A percentile compares a stretch with the other conserved stretches of the same genome.
These are phyloP conservation scores for Sequoia sempervirens DNA, from an alignment of 75 land plant genomes.

Conservation along the genomic window DNA sequence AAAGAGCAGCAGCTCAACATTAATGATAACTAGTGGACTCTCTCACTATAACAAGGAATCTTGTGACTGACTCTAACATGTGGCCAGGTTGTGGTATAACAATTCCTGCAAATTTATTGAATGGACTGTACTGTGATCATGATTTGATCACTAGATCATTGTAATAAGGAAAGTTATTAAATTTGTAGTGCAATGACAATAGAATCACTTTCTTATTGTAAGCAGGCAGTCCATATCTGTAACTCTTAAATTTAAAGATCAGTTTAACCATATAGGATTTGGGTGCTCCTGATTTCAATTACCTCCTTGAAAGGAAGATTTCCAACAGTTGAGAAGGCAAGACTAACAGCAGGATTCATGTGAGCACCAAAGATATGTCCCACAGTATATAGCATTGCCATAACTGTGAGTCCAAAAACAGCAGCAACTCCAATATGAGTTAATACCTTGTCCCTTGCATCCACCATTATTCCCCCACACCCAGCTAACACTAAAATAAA, in stretches of 20 bases:
- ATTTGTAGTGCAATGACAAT: no score
- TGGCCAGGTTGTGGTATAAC: no score
- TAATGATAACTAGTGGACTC: no score
- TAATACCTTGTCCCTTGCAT: not conserved
- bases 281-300: not conserved
- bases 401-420: constrained; percentile 30
- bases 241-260: not conserved
- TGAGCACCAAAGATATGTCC: constrained; percentile 58
- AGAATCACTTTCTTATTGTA: no score
- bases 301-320: constrained; percentile 60
- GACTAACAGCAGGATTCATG: constrained; percentile 51
- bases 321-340: constrained; percentile 43
- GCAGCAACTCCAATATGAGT: constrained; percentile 24
- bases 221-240: no score
- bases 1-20: no score
- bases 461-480: not conserved
- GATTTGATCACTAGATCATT: no score
- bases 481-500: not conserved
- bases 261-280: not conserved
- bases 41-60: no score
- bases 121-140: no score
- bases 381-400: constrained; percentile 41
- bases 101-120: no score
- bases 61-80: no score
- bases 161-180: no score